These are phyloP conservation scores for Lithohypha guttulata DNA, from an alignment of 2,329 filamentous ascomycete genomes.

Conservation along the genomic window DNA sequence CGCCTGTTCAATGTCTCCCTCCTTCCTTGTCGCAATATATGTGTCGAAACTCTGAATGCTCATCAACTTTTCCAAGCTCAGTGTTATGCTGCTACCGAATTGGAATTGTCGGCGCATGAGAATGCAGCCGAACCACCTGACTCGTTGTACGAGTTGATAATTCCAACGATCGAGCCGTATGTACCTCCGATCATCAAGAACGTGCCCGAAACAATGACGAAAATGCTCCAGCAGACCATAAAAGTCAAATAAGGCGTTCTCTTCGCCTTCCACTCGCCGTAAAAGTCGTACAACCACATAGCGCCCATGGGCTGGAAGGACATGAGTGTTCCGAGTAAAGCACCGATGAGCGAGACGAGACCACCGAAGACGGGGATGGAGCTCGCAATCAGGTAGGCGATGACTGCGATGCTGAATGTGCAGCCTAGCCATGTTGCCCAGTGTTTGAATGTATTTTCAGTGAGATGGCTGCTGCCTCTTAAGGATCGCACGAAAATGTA, in stretches of 20 bases:
- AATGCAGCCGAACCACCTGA: conserved; percentile 9
- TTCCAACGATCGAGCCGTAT: conserved; percentile 26
- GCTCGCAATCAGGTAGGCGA: conserved; percentile 42
- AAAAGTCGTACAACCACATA: conserved; percentile 43
- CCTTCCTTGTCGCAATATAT: no score
- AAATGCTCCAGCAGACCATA: conserved; percentile 31
- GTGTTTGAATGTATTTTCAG: conserved; percentile 39
- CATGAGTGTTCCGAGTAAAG: conserved; percentile 36
- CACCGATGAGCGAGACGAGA: conserved; percentile 20
- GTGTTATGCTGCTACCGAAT: no score
- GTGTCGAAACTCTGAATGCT: no score
- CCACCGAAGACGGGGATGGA: conserved; percentile 47
- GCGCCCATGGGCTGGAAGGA: conserved; percentile 39
- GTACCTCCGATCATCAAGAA: conserved; percentile 41
- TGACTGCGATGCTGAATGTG: conserved; percentile 32
- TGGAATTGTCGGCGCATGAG: conserved; percentile 14
- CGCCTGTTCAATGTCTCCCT: no score
- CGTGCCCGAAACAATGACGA: conserved; percentile 34
- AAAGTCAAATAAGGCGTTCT: conserved; percentile 25
- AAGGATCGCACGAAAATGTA: conserved; percentile 28
- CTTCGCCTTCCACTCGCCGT: conserved; percentile 29
- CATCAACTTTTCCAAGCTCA: no score
- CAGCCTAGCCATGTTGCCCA: conserved; percentile 43
- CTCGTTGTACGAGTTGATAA: conserved; percentile 19
- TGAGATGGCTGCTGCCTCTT: conserved; percentile 29